Evolutionary conservation across 2,329 filamentous ascomycete genomes (phyloP).

Genomic region (Aspergillus glaucus): DNA sequence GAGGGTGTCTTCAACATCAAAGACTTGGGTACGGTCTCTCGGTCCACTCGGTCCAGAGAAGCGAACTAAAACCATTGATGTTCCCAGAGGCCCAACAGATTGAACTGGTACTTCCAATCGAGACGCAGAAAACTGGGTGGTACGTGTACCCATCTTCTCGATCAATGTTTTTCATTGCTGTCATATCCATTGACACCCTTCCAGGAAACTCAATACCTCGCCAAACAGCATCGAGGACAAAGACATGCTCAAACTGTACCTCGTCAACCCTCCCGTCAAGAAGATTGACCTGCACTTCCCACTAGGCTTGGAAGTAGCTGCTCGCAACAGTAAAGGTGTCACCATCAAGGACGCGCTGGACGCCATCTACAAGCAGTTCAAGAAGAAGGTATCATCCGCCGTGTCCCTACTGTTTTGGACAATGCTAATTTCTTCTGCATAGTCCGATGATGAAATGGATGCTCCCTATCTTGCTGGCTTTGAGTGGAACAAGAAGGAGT

Average conservation of each 20-base stretch:
- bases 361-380: conserved; percentile 92
- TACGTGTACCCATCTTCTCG: conserved; percentile 8
- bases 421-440: conserved; percentile 1
- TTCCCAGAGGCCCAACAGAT: conserved; percentile 24
- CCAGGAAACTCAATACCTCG: conserved; percentile 90
- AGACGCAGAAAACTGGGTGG: conserved; percentile 32
- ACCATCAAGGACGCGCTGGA: conserved; percentile 96
- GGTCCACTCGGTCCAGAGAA: background rate
- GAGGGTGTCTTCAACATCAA: conserved; percentile 75
- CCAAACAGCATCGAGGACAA: conserved; percentile 72
- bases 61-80: background rate
- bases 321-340: conserved; percentile 86
- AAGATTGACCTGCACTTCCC: conserved; percentile 92
- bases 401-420: background rate
- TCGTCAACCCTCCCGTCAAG: conserved; percentile 79
- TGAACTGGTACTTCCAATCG: conserved; percentile 28
- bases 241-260: conserved; percentile 71
- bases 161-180: background rate
- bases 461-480: conserved; percentile 84
- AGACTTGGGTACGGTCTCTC: conserved; percentile 66
- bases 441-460: conserved; percentile 90
- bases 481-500: conserved; percentile 93
- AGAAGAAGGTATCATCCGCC: conserved; percentile 68
- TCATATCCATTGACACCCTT: background rate
- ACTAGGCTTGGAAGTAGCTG: conserved; percentile 77